A percentile compares a stretch with the other conserved stretches of the same genome.
Conservation (phyloP, 2,329 filamentous ascomycete species). For the Talaromyces sp. region DNA sequence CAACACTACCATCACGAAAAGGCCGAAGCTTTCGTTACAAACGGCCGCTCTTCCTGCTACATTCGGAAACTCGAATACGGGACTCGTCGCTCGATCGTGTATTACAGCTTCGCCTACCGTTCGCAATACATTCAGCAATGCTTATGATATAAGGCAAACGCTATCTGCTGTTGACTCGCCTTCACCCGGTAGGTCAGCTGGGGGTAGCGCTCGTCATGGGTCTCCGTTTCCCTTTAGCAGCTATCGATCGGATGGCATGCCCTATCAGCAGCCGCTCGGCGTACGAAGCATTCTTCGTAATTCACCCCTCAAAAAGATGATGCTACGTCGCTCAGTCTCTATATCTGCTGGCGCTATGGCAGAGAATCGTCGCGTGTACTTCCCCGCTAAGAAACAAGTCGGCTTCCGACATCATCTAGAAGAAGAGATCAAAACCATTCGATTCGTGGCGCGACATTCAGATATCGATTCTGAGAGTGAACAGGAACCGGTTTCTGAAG, state of each 20-base stretch:
- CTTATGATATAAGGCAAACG: constrained; percentile 47
- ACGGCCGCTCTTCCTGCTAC: constrained; percentile 50
- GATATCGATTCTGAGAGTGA: constrained; percentile 44
- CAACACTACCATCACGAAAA: constrained; percentile 27
- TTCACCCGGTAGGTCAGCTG: constrained; percentile 31
- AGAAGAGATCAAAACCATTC: constrained; percentile 57
- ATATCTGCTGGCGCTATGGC: constrained; percentile 23
- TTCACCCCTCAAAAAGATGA: constrained; percentile 36
- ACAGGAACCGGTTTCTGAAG: constrained; percentile 19
- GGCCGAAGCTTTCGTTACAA: constrained; percentile 61
- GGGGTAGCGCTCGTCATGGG: constrained; percentile 27
- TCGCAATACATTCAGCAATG: constrained; percentile 61
- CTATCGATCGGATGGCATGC: constrained; percentile 20
- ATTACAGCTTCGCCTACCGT: constrained; percentile 56
- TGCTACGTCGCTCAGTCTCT: constrained; percentile 33
- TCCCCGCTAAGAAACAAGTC: constrained; percentile 57
- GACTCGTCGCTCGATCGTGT: constrained; percentile 11
- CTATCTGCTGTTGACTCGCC: constrained; percentile 33
- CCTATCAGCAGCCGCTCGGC: constrained; percentile 44
- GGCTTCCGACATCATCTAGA: constrained; percentile 55
- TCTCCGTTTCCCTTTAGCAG: constrained; percentile 27
- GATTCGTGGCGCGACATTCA: constrained; percentile 55
- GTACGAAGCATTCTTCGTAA: constrained; percentile 48
- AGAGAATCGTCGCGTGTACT: constrained; percentile 27
- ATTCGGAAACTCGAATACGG: constrained; percentile 45